A percentile compares a stretch with the other conserved stretches of the same genome.
Evolutionary conservation across 2,329 filamentous ascomycete species (phyloP).

Genomic region (Alternaria novae-zelandiae): DNA sequence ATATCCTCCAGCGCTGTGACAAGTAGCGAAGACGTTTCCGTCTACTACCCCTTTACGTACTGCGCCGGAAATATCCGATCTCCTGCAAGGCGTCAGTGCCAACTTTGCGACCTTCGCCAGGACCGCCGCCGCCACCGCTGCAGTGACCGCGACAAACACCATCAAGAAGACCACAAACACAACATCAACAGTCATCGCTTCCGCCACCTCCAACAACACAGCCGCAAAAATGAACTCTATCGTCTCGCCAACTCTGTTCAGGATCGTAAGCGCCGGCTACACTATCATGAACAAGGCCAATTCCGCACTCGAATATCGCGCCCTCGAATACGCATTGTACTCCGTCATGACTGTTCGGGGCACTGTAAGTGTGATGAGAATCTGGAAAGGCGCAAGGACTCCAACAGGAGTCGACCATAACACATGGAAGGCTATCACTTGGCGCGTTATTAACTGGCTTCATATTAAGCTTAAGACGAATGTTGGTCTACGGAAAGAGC

Average conservation of each 20-base stretch:
- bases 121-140: neutral
- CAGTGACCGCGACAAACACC: neutral
- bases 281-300: neutral
- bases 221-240: neutral
- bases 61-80: neutral
- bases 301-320: neutral
- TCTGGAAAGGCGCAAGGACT: neutral
- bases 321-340: neutral
- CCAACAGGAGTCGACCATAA: neutral
- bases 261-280: neutral
- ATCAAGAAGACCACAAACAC: neutral
- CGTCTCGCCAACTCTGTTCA: neutral
- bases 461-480: neutral
- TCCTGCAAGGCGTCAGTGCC: neutral
- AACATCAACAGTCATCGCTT: neutral
- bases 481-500: neutral
- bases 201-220: neutral
- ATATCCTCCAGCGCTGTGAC: neutral
- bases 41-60: neutral
- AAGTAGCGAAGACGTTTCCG: neutral
- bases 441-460: neutral
- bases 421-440: neutral
- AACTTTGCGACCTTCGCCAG: neutral
- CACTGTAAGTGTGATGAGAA: neutral
- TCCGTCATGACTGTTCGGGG: neutral